Evolutionary conservation across 495 filamentous ascomycete genomes (phyloP).

Genomic region (Penicillium egyptiacum): DNA sequence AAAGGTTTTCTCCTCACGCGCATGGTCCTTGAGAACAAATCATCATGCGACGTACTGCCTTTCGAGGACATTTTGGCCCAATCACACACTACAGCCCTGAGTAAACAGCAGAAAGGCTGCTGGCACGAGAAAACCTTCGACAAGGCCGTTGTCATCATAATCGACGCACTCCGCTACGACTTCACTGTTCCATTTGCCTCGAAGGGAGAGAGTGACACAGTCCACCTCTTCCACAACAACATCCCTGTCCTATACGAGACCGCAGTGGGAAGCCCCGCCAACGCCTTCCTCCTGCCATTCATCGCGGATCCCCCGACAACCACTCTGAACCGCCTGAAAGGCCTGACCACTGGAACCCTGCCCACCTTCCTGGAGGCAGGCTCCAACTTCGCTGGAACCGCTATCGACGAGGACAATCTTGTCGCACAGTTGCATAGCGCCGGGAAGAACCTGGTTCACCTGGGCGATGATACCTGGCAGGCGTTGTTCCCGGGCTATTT

Average conservation of each 20-base stretch:
- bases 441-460: conserved; percentile 83
- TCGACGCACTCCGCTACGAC: conserved; percentile 94
- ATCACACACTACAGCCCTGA: conserved; percentile 33
- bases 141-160: conserved; percentile 85
- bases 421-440: conserved; percentile 76
- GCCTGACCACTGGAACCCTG: conserved; percentile 89
- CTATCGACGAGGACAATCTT: conserved; percentile 97
- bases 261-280: conserved; percentile 65
- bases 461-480: conserved; percentile 97
- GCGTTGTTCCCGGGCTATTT: conserved; percentile 90
- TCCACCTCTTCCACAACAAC: conserved; percentile 80
- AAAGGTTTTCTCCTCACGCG: conserved; percentile 96
- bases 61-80: conserved; percentile 44
- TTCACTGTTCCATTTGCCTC: conserved; percentile 82
- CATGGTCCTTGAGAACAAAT: conserved; percentile 84
- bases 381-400: conserved; percentile 91
- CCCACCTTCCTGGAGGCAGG: conserved; percentile 93
- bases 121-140: conserved; percentile 95
- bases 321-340: conserved; percentile 89
- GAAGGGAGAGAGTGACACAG: conserved; percentile 44
- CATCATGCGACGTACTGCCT: conserved; percentile 73
- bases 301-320: conserved; percentile 96
- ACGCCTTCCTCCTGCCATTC: conserved; percentile 89
- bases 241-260: conserved; percentile 84
- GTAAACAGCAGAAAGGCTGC: conserved; percentile 65